These are phyloP conservation scores for Lachnellula hyalina DNA, from an alignment of 2,329 filamentous ascomycete species.

Conservation along the genomic window DNA sequence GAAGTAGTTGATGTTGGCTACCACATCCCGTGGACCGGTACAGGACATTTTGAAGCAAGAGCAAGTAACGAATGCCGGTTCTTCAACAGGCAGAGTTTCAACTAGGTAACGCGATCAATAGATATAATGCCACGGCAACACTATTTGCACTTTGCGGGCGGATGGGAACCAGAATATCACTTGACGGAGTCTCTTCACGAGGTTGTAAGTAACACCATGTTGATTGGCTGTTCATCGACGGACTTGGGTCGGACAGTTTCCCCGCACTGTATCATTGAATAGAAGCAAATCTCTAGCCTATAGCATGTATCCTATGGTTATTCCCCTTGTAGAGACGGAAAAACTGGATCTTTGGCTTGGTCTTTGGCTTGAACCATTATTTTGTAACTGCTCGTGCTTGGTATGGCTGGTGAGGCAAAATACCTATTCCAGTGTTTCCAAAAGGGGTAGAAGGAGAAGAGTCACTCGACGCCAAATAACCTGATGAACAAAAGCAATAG, in stretches of 20 bases:
- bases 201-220: too few species aligned
- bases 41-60: background rate
- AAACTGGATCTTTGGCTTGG: too few species aligned
- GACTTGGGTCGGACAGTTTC: background rate
- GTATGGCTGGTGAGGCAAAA: background rate
- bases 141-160: too few species aligned
- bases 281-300: too few species aligned
- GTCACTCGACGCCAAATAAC: background rate
- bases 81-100: too few species aligned
- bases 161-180: too few species aligned
- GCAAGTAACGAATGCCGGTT: background rate
- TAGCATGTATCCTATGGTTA: too few species aligned
- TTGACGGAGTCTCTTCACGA: too few species aligned
- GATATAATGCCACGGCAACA: background rate
- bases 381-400: background rate
- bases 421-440: too few species aligned
- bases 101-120: background rate
- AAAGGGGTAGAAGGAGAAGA: background rate
- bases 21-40: background rate
- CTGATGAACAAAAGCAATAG: too few species aligned
- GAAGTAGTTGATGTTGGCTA: conserved; percentile 1
- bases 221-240: too few species aligned
- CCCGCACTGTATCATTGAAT: background rate
- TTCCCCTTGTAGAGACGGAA: too few species aligned
- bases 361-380: background rate